Evolutionary conservation across 371 early-diverging fungal genomes (phyloP).

Genomic region (Mucor piriformis): DNA sequence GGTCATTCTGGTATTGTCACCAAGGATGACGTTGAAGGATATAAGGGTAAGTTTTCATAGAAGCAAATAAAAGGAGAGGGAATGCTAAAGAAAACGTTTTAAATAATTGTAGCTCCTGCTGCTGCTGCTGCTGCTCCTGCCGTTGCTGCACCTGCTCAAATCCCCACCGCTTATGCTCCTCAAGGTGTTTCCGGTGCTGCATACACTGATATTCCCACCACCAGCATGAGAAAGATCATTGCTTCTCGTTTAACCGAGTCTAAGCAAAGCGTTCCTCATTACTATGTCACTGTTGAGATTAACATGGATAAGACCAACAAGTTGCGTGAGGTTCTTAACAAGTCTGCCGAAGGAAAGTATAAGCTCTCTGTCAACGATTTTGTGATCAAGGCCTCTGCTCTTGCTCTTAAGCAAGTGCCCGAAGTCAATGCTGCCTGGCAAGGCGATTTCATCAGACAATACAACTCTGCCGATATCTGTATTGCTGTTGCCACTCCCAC

Average conservation of each 20-base stretch:
- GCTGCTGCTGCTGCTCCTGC: conserved; percentile 37
- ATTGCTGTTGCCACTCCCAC: conserved; percentile 95
- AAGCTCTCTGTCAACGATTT: conserved; percentile 99
- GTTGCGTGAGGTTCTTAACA: conserved; percentile 91
- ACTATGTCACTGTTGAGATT: conserved; percentile 91
- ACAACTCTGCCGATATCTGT: conserved; percentile 91
- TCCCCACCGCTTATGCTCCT: conserved; percentile 53
- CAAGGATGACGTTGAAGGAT: conserved; percentile 89
- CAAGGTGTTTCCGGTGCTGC: conserved; percentile 59
- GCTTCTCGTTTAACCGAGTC: conserved; percentile 84
- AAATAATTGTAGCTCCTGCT: no score
- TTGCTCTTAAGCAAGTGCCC: conserved; percentile 91
- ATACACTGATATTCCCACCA: conserved; percentile 82
- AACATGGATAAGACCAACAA: conserved; percentile 86
- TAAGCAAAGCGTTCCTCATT: conserved; percentile 93
- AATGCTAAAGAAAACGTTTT: no score
- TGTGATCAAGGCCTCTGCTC: conserved; percentile 93
- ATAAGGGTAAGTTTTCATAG: conserved; percentile 40
- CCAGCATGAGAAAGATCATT: conserved; percentile 94
- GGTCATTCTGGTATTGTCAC: conserved; percentile 92
- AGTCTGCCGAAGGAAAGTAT: conserved; percentile 82
- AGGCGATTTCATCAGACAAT: conserved; percentile 91
- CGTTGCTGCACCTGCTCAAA: conserved; percentile 44
- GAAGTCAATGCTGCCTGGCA: conserved; percentile 97
- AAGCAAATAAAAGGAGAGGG: neutral